Evolutionary conservation across 2,329 filamentous ascomycete species (phyloP).

Genomic region (Fusarium penzigii): DNA sequence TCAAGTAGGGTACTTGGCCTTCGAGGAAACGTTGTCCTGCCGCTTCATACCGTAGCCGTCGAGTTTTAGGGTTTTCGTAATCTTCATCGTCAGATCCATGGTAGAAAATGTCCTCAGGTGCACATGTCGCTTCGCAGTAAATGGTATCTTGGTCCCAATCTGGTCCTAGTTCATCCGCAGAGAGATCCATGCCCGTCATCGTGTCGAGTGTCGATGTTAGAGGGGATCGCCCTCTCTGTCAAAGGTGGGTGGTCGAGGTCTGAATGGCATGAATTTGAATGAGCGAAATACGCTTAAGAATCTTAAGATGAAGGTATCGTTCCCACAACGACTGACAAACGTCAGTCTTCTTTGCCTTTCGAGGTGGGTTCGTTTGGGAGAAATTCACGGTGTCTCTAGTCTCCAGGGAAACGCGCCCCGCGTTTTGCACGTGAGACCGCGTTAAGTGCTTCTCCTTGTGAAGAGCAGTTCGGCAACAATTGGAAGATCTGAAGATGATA

Average conservation of each 20-base stretch:
- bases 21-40: conserved; percentile 60
- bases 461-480: background rate
- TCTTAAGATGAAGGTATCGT: conserved; percentile 1
- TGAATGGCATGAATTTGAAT: conserved; percentile 1
- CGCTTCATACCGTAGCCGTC: conserved; percentile 57
- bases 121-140: conserved; percentile 47
- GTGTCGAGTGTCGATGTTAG: conserved; percentile 8
- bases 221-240: conserved; percentile 14
- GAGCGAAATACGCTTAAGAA: background rate
- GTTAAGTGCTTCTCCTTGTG: conserved; percentile 30
- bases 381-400: conserved; percentile 23
- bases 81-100: conserved; percentile 60
- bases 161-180: conserved; percentile 12
- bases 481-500: background rate
- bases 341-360: conserved; percentile 8
- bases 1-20: conserved; percentile 56
- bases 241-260: conserved; percentile 3
- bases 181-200: conserved; percentile 16
- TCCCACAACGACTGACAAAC: background rate
- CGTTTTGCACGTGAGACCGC: conserved; percentile 38
- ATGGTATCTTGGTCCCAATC: conserved; percentile 37
- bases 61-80: conserved; percentile 46
- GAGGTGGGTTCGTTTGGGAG: conserved; percentile 2
- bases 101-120: conserved; percentile 51
- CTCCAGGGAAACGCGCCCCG: conserved; percentile 29